A percentile compares a stretch with the other conserved stretches of the same genome.
Evolutionary conservation across 2,329 filamentous ascomycete genomes (phyloP).

Genomic region (Pyrenochaeta sp.): DNA sequence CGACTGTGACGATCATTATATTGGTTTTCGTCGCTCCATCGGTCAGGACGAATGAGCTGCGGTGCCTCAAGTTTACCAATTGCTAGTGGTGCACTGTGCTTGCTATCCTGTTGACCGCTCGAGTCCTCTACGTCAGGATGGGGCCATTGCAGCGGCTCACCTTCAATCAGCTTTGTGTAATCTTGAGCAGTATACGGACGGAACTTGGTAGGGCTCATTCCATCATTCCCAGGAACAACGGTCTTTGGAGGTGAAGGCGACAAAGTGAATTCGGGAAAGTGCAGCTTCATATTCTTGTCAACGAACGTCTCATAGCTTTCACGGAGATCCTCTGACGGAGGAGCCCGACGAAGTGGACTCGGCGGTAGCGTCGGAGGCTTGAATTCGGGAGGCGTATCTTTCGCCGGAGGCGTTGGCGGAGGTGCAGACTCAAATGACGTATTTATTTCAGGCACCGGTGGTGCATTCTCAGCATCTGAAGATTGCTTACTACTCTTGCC

Average conservation of each 20-base stretch:
- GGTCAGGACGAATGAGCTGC: slow-evolving; percentile 17
- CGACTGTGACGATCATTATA: slow-evolving; percentile 9
- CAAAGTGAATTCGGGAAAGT: slow-evolving; percentile 25
- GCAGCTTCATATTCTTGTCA: slow-evolving; percentile 15
- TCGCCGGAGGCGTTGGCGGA: slow-evolving; percentile 54
- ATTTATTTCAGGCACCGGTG: background rate
- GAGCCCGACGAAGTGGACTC: slow-evolving; percentile 30
- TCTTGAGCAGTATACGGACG: slow-evolving; percentile 35
- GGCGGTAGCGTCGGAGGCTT: slow-evolving; percentile 9
- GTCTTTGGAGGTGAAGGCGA: slow-evolving; percentile 18
- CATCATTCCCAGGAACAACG: slow-evolving; percentile 16
- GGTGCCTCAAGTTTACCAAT: slow-evolving; percentile 5
- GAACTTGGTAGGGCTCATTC: slow-evolving; percentile 35
- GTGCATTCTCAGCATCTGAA: slow-evolving; percentile 7
- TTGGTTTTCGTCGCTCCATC: slow-evolving; percentile 25
- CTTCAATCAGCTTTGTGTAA: slow-evolving; percentile 38
- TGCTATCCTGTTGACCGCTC: slow-evolving; percentile 8
- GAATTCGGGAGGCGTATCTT: slow-evolving; percentile 52
- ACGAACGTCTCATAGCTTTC: slow-evolving; percentile 17
- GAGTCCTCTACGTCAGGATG: slow-evolving; percentile 18
- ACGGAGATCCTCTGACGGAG: slow-evolving; percentile 22
- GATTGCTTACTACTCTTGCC: slow-evolving; percentile 13
- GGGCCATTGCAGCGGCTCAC: slow-evolving; percentile 26
- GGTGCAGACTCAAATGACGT: slow-evolving; percentile 17
- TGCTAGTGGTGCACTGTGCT: slow-evolving; percentile 17